These are phyloP conservation scores for Scheffersomyces cryptocercus DNA, from an alignment of 1,139 yeast genomes.

Conservation along the genomic window DNA sequence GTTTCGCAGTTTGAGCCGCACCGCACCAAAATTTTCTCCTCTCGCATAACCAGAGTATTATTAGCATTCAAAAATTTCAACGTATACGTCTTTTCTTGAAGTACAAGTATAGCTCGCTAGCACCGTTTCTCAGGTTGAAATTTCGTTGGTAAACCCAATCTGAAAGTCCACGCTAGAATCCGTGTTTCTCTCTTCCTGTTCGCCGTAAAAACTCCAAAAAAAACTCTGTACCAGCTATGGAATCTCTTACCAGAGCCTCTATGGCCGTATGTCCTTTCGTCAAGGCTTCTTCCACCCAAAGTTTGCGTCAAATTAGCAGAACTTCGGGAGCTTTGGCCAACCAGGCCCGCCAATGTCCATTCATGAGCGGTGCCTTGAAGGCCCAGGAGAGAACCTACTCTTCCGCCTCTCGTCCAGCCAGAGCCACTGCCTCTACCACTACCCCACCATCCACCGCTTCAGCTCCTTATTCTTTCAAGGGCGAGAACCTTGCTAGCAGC, in stretches of 20 bases:
- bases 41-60: no score
- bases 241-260: constrained; percentile 74
- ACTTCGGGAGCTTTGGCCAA: constrained; percentile 47
- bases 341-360: constrained; percentile 81
- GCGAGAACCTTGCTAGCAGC: constrained; percentile 29
- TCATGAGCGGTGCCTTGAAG: constrained; percentile 76
- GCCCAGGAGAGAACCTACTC: constrained; percentile 50
- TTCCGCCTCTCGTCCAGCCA: constrained; percentile 53
- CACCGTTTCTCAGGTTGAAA: no score
- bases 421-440: constrained; percentile 46
- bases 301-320: constrained; percentile 54
- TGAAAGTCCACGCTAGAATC: background rate
- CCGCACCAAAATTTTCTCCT: no score
- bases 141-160: background rate
- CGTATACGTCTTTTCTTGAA: no score
- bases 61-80: no score
- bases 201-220: background rate
- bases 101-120: no score
- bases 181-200: background rate
- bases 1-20: no score
- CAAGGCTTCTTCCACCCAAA: constrained; percentile 62
- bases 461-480: constrained; percentile 34
- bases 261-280: constrained; percentile 85
- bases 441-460: constrained; percentile 26
- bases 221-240: constrained; percentile 49